Base-by-base conservation (phyloP, 129 eudicot species). In the Rutidosis leptorrhynchoides region DNA sequence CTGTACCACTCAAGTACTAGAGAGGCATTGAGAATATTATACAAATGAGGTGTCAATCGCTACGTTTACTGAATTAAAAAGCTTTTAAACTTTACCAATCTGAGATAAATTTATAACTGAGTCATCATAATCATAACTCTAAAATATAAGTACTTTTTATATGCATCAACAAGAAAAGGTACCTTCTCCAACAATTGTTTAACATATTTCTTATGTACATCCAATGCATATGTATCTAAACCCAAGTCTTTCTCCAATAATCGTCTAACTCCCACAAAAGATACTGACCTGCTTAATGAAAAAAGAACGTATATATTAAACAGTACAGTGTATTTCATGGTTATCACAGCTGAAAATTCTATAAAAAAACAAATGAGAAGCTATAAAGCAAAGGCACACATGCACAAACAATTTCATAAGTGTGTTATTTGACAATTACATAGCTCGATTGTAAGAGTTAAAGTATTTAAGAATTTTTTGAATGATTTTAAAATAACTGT, bases 231-330 rank as follows among this genome's bases (percentile, higher is more conserved):
- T 22, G 73, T 74, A 43, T 86, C 86, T 61, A 89, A 83, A 55
- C 75, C 95, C 77, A 93, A 51, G 76, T 93, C 96, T 76, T 89
- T 77, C 82, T 93, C 99, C 74, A 89, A 64, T 61, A 89, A 56
- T 78, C 99, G 80, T 74, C 96, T 64, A 33, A 89, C 95, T 27
- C 80, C 78, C 73, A 69, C 99, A 79, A 93, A 60, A 64, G 96
- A 86, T 76, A 93, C 67, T 33, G 93, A 78, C 43, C 99, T 93
- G 92, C 71, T 65, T 27, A 26, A 11, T 27, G 33, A 46, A 64
- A 26, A 40, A 8, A 10, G 25, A 73, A 52, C 46, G 26, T 42
- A 43, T 3, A 65, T 40, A 42, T 65, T 57, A 74, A 48, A 65
- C n/a, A n/a, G n/a, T n/a, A n/a, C n/a, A n/a, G n/a, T 64, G 20